These are phyloP conservation scores for Blepharisma japonicum DNA, from an alignment of 73 alveolate species.

Conservation along the genomic window DNA sequence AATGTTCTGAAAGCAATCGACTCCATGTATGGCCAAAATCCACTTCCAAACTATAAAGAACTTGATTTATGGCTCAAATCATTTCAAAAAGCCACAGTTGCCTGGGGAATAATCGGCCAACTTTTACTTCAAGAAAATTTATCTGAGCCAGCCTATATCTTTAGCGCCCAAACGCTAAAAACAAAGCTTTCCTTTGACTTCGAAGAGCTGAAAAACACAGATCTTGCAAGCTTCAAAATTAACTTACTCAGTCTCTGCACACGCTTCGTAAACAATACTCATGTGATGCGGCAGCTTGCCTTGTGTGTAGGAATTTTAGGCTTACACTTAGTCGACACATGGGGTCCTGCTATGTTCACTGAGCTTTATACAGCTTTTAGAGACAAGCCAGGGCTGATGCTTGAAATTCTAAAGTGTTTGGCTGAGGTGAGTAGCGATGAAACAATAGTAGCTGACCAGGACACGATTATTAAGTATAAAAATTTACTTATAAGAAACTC, in stretches of 20 bases:
- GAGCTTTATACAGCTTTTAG: not conserved
- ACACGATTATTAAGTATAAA: not conserved
- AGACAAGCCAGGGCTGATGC: not conserved
- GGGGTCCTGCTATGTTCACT: slow-evolving; percentile 8
- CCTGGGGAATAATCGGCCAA: slow-evolving; percentile 10
- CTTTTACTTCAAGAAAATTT: not conserved
- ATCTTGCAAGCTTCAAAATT: not conserved
- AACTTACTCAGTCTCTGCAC: not conserved
- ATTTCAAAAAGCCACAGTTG: not conserved
- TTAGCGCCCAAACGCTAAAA: slow-evolving; percentile 1
- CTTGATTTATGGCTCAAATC: not conserved
- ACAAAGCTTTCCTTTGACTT: slow-evolving; percentile 2
- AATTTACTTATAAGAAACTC: not conserved
- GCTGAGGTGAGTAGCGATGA: slow-evolving; percentile 1
- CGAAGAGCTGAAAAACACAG: not conserved
- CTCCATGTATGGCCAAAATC: not conserved
- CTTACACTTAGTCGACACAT: not conserved
- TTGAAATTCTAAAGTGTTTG: not conserved
- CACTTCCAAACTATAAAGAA: no score
- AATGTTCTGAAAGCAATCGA: slow-evolving; percentile 16
- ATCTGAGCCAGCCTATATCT: not conserved
- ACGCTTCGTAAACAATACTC: not conserved
- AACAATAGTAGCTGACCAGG: slow-evolving; percentile 9
- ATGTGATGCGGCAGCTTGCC: slow-evolving; percentile 12
- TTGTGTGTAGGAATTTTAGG: slow-evolving; percentile 16